phyloP scores from a whole-genome alignment of 1,284 basidiomycete genomes.

The Tilletia walkeri region DNA sequence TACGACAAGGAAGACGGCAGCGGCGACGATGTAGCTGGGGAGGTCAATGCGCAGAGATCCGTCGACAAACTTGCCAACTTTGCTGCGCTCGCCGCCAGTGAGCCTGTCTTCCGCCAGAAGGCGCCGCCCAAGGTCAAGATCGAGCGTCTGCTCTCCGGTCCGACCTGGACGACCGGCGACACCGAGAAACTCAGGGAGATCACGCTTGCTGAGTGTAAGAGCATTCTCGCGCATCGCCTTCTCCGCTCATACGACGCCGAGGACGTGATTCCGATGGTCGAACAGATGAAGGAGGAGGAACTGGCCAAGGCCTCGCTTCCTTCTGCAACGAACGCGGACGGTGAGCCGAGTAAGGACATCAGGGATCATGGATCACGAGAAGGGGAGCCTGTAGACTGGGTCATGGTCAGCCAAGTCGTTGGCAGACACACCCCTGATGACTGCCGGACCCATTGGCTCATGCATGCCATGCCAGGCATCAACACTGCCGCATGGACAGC shows the following conservation, averaged over 20 bases:
- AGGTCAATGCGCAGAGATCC: background rate
- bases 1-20: background rate
- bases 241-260: background rate
- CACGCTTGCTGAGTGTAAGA: constrained; percentile 8
- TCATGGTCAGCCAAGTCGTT: background rate
- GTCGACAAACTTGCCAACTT: background rate
- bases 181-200: background rate
- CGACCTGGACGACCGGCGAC: background rate
- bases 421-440: constrained; percentile 2
- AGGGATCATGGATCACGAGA: background rate
- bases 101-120: background rate
- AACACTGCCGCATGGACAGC: background rate
- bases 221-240: background rate
- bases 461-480: constrained; percentile 1
- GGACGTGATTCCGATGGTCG: background rate
- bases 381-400: background rate
- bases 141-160: background rate
- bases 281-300: background rate
- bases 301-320: background rate
- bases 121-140: background rate
- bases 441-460: constrained; percentile 10
- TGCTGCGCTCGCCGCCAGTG: background rate
- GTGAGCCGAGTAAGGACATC: background rate
- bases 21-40: background rate
- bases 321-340: background rate